Conservation (phyloP, 2,329 filamentous ascomycete species). For the Aureobasidium lini region DNA sequence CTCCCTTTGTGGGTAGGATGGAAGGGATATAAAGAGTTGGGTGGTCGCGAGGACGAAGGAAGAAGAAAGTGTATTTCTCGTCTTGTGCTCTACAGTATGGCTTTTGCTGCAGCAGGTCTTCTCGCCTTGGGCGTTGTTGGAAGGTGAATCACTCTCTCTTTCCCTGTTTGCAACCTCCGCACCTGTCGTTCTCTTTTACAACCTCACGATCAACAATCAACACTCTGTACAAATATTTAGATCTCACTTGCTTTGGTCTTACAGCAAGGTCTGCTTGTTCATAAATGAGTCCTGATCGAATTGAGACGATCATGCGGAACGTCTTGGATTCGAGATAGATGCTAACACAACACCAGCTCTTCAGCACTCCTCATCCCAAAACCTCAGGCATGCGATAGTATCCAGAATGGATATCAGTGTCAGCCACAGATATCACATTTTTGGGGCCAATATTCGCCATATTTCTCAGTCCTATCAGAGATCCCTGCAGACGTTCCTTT, state of each 20-base stretch:
- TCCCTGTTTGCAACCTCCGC: not conserved
- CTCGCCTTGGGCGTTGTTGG: slow-evolving; percentile 3
- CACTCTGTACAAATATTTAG: too few relatives aligned
- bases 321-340: not conserved
- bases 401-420: slow-evolving; percentile 53
- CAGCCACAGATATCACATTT: slow-evolving; percentile 53
- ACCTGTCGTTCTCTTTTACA: too few relatives aligned
- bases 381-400: slow-evolving; percentile 12
- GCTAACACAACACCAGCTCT: not conserved
- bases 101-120: not conserved
- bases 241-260: not conserved
- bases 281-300: not conserved
- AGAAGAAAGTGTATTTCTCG: not conserved
- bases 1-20: not conserved
- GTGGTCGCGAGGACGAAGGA: not conserved
- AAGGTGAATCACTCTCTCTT: not conserved
- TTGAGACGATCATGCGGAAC: not conserved
- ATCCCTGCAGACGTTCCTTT: slow-evolving; percentile 54
- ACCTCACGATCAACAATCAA: not conserved
- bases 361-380: slow-evolving; percentile 8
- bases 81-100: not conserved
- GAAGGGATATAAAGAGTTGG: not conserved
- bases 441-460: slow-evolving; percentile 88
- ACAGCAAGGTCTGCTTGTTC: not conserved
- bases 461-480: slow-evolving; percentile 64